Conservation (phyloP, 1,139 yeast species). For the Barnettozyma hawaiiensis region DNA sequence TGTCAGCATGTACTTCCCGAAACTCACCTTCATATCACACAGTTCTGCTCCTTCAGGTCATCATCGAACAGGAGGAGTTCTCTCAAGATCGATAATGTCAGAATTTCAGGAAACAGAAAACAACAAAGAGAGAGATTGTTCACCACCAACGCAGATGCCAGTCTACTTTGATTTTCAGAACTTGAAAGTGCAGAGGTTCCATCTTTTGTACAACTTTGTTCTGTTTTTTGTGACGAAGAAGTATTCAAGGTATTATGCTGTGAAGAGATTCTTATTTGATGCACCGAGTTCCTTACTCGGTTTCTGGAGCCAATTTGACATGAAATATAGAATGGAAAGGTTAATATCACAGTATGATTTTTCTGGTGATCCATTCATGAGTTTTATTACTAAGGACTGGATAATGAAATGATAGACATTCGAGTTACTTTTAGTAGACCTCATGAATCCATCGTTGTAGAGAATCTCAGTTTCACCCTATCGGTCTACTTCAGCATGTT, state of each 20-base stretch:
- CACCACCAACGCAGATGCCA: background rate
- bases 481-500: too few relatives aligned
- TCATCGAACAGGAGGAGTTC: slow-evolving; percentile 1
- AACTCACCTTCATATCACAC: slow-evolving; percentile 1
- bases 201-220: slow-evolving; percentile 17
- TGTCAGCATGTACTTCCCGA: slow-evolving; percentile 16
- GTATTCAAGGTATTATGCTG: slow-evolving; percentile 6
- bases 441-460: too few relatives aligned
- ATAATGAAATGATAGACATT: too few relatives aligned
- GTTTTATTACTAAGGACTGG: slow-evolving; percentile 12
- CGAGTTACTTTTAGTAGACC: too few relatives aligned
- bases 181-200: slow-evolving; percentile 16
- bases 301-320: slow-evolving; percentile 17
- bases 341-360: slow-evolving; percentile 13
- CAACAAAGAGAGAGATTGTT: background rate
- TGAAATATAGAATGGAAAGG: slow-evolving; percentile 12
- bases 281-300: slow-evolving; percentile 7
- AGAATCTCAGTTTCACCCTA: too few relatives aligned
- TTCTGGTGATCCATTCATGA: slow-evolving; percentile 18
- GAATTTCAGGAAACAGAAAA: slow-evolving; percentile 2
- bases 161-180: slow-evolving; percentile 9
- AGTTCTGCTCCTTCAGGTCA: background rate
- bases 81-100: slow-evolving; percentile 12
- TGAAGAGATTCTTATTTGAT: slow-evolving; percentile 3
- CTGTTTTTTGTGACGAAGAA: slow-evolving; percentile 11